Percentiles rank a stretch among this genome's conserved stretches.
Conservation (phyloP, 352 stramenopile species). For the Phytophthora nicotianae region DNA sequence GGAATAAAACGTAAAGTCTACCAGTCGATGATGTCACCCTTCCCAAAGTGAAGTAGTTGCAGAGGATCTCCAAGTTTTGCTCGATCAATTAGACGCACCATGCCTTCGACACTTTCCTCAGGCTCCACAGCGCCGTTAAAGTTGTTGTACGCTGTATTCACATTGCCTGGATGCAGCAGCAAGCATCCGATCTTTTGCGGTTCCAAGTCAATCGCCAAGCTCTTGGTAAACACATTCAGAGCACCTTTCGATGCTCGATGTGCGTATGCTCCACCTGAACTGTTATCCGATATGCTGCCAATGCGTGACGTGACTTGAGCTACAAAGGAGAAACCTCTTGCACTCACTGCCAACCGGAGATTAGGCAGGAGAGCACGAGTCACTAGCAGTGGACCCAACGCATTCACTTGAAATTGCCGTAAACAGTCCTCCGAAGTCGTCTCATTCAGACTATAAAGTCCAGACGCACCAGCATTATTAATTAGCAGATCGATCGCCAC, state of each 20-base stretch:
- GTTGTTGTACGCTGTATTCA: slow-evolving; percentile 49
- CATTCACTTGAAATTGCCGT: slow-evolving; percentile 66
- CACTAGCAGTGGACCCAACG: slow-evolving; percentile 58
- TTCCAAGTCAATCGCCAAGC: slow-evolving; percentile 54
- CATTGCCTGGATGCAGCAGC: slow-evolving; percentile 57
- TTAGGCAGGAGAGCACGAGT: slow-evolving; percentile 45
- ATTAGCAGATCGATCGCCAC: slow-evolving; percentile 60
- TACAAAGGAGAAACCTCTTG: slow-evolving; percentile 38
- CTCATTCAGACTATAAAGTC: slow-evolving; percentile 29
- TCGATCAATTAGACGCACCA: slow-evolving; percentile 40
- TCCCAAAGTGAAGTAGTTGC: slow-evolving; percentile 52
- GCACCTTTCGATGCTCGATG: slow-evolving; percentile 76
- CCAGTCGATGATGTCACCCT: slow-evolving; percentile 61
- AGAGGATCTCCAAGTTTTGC: slow-evolving; percentile 41
- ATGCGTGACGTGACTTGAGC: slow-evolving; percentile 56
- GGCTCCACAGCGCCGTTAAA: slow-evolving; percentile 37
- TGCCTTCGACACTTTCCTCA: slow-evolving; percentile 45
- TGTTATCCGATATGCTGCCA: slow-evolving; percentile 53
- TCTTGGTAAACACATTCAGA: slow-evolving; percentile 69
- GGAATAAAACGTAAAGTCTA: slow-evolving; percentile 20
- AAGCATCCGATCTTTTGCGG: slow-evolving; percentile 46
- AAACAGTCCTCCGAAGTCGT: slow-evolving; percentile 50
- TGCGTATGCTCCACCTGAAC: slow-evolving; percentile 43
- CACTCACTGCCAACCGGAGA: slow-evolving; percentile 33
- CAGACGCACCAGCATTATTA: slow-evolving; percentile 61